Base-by-base conservation (phyloP, 805 yeast genomes). In the Lachancea dasiensis region DNA sequence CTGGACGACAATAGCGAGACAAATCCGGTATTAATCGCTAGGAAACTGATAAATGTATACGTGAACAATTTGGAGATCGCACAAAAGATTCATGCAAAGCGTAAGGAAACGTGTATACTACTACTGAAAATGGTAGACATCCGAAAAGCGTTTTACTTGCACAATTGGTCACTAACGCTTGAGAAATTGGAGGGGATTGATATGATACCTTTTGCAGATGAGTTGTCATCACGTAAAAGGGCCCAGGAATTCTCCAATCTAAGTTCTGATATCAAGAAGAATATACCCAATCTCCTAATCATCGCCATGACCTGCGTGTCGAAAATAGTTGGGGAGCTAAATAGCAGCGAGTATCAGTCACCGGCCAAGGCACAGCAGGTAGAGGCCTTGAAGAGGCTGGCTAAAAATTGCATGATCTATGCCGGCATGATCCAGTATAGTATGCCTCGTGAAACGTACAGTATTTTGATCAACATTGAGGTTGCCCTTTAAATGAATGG, bases 351-450 rank as follows among this genome's bases (percentile, higher is more conserved):
- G 21, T 75, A 64, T 48, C 66, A 67, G 25, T 65, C 71, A 6
- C 52, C 67, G 2, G 66, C 73, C 9, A 73, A 72, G 41, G 72
- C 68, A 28, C 75, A 72, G 40, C 82, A 79, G 54, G 61, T 73
- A 15, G 66, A 60, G 3, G 73, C 75, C 28, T 64, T 86, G 52
- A 68, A 69, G 35, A 72, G 71, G 44, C 69, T 81, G 46, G 86
- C 95, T 2, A 81, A 78, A 58, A 86, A 86, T 60, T 83, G 95
- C 60, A 86, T 89, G 87, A 77, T 89, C 3, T 90, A 82, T 59
- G 95, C 97, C 5, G 97, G 97, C 44, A 82, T 90, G 79, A 81
- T 89, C 25, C 95, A 86, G 63, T 87, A 84, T 62, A 80, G 82
- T 57, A 86, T 89, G 94, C 95, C 96, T 6, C 65, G 72, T 39